phyloP scores from a whole-genome alignment of 1,139 yeast genomes.

The Magnusiomyces tetraspermus region DNA sequence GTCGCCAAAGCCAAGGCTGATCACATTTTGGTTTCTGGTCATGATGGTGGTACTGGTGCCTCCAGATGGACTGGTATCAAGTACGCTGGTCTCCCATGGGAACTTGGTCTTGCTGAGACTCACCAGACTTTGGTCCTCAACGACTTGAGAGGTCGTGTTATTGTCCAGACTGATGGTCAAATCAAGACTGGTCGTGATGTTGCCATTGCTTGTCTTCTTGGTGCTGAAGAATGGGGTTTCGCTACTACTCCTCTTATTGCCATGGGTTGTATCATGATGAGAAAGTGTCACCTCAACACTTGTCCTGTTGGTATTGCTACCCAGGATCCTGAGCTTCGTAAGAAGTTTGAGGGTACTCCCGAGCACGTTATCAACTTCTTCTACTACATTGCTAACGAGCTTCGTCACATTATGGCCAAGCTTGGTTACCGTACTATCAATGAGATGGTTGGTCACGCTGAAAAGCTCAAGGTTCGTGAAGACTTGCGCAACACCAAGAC shows the following conservation, averaged over 20 bases:
- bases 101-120: constrained; percentile 93
- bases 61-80: constrained; percentile 96
- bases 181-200: constrained; percentile 92
- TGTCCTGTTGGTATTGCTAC: constrained; percentile 99
- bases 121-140: constrained; percentile 94
- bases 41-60: constrained; percentile 99
- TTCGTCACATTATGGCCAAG: constrained; percentile 85
- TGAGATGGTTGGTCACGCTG: constrained; percentile 98
- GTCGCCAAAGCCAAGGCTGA: constrained; percentile 99
- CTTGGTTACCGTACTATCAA: constrained; percentile 92
- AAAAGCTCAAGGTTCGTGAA: constrained; percentile 75
- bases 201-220: constrained; percentile 89
- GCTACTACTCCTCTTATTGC: constrained; percentile 97
- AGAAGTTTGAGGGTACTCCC: constrained; percentile 91
- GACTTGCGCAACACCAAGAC: constrained; percentile 83
- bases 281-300: constrained; percentile 85
- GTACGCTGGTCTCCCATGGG: constrained; percentile 98
- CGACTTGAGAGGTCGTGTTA: constrained; percentile 89
- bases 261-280: constrained; percentile 94
- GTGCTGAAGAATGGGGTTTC: constrained; percentile 98
- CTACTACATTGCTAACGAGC: constrained; percentile 87
- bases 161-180: constrained; percentile 96
- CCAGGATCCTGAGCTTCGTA: constrained; percentile 89
- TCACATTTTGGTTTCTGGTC: constrained; percentile 90
- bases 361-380: constrained; percentile 97